A percentile compares a stretch with the other conserved stretches of the same genome.
phyloP scores from a whole-genome alignment of 176 grass and related monocot genomes.

The Thinopyrum elongatum region DNA sequence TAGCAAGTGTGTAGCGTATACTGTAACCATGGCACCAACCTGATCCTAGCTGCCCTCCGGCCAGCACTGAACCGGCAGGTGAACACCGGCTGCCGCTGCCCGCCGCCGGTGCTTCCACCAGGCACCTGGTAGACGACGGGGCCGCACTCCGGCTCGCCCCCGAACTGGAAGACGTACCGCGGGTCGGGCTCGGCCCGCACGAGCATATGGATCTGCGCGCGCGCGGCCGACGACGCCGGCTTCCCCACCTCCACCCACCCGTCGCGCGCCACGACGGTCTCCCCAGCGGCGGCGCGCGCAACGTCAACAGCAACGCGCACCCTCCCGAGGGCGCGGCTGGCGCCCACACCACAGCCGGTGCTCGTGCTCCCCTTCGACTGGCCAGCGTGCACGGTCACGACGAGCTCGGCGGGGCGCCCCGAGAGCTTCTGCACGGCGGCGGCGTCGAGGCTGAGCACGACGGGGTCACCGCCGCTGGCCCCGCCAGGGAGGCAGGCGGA shows the following conservation, averaged over 20 bases:
- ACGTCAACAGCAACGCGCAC: slow-evolving; percentile 58
- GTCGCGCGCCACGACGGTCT: slow-evolving; percentile 55
- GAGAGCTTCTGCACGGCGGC: slow-evolving; percentile 57
- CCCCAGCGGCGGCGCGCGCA: slow-evolving; percentile 35
- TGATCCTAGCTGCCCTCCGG: slow-evolving; percentile 43
- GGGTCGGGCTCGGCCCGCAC: slow-evolving; percentile 89
- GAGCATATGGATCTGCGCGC: slow-evolving; percentile 68
- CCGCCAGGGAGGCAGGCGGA: neutral
- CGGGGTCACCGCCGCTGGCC: slow-evolving; percentile 16
- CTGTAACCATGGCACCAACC: slow-evolving; percentile 36
- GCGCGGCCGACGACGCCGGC: slow-evolving; percentile 12
- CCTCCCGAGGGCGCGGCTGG: slow-evolving; percentile 47
- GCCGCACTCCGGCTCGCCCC: slow-evolving; percentile 85
- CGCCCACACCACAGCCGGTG: slow-evolving; percentile 51
- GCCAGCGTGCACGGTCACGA: slow-evolving; percentile 69
- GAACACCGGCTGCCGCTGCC: slow-evolving; percentile 79
- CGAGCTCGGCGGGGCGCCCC: slow-evolving; percentile 47
- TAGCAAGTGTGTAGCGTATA: neutral
- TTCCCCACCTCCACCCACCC: slow-evolving; percentile 75
- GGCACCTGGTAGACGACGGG: slow-evolving; percentile 90
- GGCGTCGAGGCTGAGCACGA: slow-evolving; percentile 72
- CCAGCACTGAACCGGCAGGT: slow-evolving; percentile 84
- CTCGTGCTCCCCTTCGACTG: slow-evolving; percentile 30
- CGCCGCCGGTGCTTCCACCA: slow-evolving; percentile 42
- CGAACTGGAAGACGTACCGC: slow-evolving; percentile 95